Percentiles rank a stretch among this genome's conserved stretches.
Evolutionary conservation across 2,329 filamentous ascomycete species (phyloP).

Genomic region (Pseudogymnoascus sp.): DNA sequence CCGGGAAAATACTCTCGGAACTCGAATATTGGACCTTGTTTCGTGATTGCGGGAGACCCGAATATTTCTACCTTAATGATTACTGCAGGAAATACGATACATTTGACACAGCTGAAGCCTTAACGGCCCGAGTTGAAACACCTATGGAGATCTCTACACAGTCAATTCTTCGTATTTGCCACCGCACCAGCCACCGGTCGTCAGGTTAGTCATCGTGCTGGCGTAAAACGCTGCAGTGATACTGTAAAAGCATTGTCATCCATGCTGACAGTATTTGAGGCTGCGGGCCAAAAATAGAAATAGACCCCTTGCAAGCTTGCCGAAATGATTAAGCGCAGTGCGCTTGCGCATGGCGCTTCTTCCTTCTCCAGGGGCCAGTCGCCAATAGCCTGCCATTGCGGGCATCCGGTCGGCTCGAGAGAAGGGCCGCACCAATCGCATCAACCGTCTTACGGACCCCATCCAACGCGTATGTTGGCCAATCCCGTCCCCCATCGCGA

Average conservation of each 20-base stretch:
- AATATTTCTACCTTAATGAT: not conserved
- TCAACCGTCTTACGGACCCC: not conserved
- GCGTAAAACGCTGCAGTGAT: not conserved
- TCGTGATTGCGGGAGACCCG: not conserved
- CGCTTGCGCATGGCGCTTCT: slow-evolving; percentile 1
- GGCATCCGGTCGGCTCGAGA: not conserved
- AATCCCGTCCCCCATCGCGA: not conserved
- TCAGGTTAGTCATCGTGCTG: not conserved
- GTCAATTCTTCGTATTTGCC: not conserved
- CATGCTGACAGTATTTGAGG: slow-evolving; percentile 3
- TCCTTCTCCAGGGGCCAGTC: not conserved
- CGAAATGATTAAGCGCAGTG: slow-evolving; percentile 4
- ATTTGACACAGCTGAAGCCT: slow-evolving; percentile 7
- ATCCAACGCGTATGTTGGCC: not conserved
- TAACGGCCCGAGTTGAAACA: slow-evolving; percentile 8
- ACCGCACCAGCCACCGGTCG: not conserved
- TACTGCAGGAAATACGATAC: not conserved
- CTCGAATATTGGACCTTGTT: not conserved
- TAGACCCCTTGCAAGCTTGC: not conserved
- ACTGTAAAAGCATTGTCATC: slow-evolving; percentile 3
- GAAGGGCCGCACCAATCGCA: slow-evolving; percentile 1
- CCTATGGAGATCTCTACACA: not conserved
- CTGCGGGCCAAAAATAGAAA: slow-evolving; percentile 1
- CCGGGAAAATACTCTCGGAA: not conserved
- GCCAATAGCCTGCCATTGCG: not conserved